Conservation (phyloP, 768 basidiomycete species). For the Tephrocybe sp. region DNA sequence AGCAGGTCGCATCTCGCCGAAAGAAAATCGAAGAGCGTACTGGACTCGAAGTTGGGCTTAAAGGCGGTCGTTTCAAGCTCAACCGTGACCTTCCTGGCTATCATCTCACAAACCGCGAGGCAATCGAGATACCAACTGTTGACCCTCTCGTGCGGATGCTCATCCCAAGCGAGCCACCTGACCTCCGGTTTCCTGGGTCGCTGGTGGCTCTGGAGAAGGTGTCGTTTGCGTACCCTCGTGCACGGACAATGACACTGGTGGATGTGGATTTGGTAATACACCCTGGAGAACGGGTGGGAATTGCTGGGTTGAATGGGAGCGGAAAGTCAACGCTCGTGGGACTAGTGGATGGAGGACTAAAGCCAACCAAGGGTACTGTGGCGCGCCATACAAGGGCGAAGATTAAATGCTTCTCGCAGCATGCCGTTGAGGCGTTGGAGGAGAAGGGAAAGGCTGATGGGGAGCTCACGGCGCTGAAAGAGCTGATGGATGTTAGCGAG, state of each 20-base stretch:
- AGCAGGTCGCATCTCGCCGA: slow-evolving; percentile 52
- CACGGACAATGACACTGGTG: slow-evolving; percentile 17
- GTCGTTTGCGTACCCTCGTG: slow-evolving; percentile 20
- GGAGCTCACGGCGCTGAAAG: slow-evolving; percentile 18
- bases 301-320: slow-evolving; percentile 35
- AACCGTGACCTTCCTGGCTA: slow-evolving; percentile 50
- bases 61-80: slow-evolving; percentile 53
- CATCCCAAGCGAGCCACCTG: slow-evolving; percentile 26
- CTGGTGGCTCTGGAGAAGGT: slow-evolving; percentile 23
- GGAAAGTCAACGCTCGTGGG: slow-evolving; percentile 46
- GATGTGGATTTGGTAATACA: slow-evolving; percentile 23
- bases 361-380: slow-evolving; percentile 45
- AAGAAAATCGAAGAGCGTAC: slow-evolving; percentile 50
- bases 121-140: slow-evolving; percentile 35
- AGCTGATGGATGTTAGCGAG: slow-evolving; percentile 17
- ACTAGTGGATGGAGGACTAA: slow-evolving; percentile 22
- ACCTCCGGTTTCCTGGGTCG: slow-evolving; percentile 24
- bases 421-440: slow-evolving; percentile 50
- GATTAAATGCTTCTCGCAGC: slow-evolving; percentile 63
- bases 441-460: slow-evolving; percentile 26
- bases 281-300: slow-evolving; percentile 24
- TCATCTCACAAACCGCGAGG: slow-evolving; percentile 34
- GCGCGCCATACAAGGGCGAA: slow-evolving; percentile 49
- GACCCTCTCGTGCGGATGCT: slow-evolving; percentile 34
- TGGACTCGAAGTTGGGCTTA: slow-evolving; percentile 33